Evolutionary conservation across 1,139 yeast species (phyloP).

Genomic region (Lodderomyces theae): DNA sequence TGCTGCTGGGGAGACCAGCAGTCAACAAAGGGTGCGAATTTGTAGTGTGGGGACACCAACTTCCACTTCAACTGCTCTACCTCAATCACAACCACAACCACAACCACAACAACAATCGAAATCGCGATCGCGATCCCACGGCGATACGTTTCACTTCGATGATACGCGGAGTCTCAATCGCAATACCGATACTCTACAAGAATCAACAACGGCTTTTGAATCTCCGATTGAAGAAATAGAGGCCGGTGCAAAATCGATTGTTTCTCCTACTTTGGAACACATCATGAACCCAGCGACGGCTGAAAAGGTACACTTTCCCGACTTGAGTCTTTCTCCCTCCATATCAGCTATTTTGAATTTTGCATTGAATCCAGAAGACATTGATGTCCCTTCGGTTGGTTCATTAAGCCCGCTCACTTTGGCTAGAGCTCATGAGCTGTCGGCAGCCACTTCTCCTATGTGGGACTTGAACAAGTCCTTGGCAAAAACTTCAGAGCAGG

Average conservation of each 20-base stretch:
- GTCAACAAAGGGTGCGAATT: not conserved
- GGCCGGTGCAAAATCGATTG: not conserved
- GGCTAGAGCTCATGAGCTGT: conserved; percentile 4
- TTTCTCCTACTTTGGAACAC: not conserved
- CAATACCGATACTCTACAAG: not conserved
- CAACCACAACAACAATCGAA: too few relatives aligned
- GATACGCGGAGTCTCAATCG: not conserved
- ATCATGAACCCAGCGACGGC: not conserved
- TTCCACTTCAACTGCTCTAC: not conserved
- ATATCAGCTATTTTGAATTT: conserved; percentile 42
- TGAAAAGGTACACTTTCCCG: not conserved
- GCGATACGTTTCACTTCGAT: not conserved
- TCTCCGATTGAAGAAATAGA: not conserved
- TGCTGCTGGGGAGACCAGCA: conserved; percentile 4
- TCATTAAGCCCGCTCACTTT: conserved; percentile 35
- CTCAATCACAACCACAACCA: too few relatives aligned
- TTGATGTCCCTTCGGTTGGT: conserved; percentile 16
- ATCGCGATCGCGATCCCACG: conserved; percentile 10
- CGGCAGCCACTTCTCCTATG: conserved; percentile 1
- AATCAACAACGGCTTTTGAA: not conserved
- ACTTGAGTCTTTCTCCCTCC: conserved; percentile 35
- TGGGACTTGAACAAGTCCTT: conserved; percentile 5
- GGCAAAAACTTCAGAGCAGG: conserved; percentile 23
- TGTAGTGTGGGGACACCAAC: not conserved
- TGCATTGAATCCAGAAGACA: conserved; percentile 40